A percentile compares a stretch with the other conserved stretches of the same genome.
Evolutionary conservation across 1,284 basidiomycete species (phyloP).

Genomic region (Grifola frondosa): DNA sequence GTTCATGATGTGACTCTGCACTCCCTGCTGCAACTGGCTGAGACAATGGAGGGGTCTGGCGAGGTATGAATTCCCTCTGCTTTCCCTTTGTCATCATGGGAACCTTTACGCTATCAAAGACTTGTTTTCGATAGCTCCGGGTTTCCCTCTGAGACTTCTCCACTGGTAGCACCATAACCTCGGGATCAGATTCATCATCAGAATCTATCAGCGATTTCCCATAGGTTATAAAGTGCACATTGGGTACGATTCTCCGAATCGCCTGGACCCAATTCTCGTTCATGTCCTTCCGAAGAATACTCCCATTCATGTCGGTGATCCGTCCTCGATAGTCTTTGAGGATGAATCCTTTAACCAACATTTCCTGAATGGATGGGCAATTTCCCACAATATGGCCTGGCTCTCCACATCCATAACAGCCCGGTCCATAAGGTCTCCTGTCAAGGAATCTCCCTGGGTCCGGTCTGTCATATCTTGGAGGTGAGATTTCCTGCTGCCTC

Average conservation of each 20-base stretch:
- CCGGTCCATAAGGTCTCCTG: background rate
- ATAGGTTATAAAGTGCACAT: background rate
- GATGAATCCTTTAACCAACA: background rate
- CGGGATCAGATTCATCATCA: background rate
- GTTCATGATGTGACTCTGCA: no score
- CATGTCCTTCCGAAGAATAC: background rate
- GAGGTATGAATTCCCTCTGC: background rate
- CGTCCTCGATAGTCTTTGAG: constrained; percentile 1
- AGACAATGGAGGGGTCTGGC: background rate
- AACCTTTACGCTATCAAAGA: background rate
- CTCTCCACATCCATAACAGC: constrained; percentile 4
- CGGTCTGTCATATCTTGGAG: background rate
- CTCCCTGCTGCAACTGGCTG: background rate
- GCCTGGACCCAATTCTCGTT: constrained; percentile 2
- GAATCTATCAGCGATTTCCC: background rate
- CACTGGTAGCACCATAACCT: constrained; percentile 1
- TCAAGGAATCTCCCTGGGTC: background rate
- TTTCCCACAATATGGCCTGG: constrained; percentile 1
- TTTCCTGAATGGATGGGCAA: background rate
- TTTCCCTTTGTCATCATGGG: background rate
- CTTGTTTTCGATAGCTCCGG: constrained; percentile 1
- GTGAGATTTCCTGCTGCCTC: background rate
- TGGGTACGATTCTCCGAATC: background rate
- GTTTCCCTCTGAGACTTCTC: constrained; percentile 1
- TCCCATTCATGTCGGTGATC: background rate